These are phyloP conservation scores for Eremochloa ophiuroides DNA, from an alignment of 176 grass and related monocot genomes.

Conservation along the genomic window DNA sequence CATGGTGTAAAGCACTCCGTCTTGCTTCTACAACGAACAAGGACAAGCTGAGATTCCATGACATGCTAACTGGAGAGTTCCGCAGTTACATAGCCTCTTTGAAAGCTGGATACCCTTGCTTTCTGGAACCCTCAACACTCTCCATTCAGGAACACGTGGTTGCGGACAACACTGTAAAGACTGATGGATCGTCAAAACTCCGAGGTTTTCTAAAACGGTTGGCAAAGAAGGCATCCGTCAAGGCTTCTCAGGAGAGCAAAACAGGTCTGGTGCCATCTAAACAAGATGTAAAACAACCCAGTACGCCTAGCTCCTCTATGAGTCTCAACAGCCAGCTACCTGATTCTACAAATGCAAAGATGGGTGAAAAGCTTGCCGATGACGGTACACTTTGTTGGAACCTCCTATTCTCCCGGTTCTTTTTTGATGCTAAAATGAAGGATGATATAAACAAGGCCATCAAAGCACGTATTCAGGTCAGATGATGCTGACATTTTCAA, in stretches of 20 bases:
- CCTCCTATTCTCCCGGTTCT: conserved; percentile 70
- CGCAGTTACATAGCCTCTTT: conserved; percentile 54
- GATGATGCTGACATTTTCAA: conserved; percentile 11
- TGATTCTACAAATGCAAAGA: conserved; percentile 6
- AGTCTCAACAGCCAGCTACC: conserved; percentile 19
- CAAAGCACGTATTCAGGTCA: conserved; percentile 73
- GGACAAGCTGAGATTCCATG: conserved; percentile 34
- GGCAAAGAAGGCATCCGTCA: conserved; percentile 48
- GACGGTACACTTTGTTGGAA: conserved; percentile 76
- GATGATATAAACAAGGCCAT: conserved; percentile 45
- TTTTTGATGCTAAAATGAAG: conserved; percentile 78
- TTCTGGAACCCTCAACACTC: conserved; percentile 37
- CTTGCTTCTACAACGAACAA: conserved; percentile 59
- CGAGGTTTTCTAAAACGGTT: conserved; percentile 60
- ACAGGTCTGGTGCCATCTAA: conserved; percentile 9
- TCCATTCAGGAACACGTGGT: conserved; percentile 18
- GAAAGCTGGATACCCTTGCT: conserved; percentile 65
- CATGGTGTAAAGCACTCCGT: conserved; percentile 75
- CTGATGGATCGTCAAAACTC: conserved; percentile 49
- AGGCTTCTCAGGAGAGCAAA: conserved; percentile 40
- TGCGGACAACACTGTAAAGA: conserved; percentile 35
- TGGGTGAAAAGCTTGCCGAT: conserved; percentile 33
- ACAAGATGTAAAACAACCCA: conserved; percentile 26
- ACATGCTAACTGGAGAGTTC: conserved; percentile 51
- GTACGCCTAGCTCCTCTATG: conserved; percentile 33